Evolutionary conservation across 1,284 basidiomycete species (phyloP).

Genomic region (Ceratobasidium sp.): DNA sequence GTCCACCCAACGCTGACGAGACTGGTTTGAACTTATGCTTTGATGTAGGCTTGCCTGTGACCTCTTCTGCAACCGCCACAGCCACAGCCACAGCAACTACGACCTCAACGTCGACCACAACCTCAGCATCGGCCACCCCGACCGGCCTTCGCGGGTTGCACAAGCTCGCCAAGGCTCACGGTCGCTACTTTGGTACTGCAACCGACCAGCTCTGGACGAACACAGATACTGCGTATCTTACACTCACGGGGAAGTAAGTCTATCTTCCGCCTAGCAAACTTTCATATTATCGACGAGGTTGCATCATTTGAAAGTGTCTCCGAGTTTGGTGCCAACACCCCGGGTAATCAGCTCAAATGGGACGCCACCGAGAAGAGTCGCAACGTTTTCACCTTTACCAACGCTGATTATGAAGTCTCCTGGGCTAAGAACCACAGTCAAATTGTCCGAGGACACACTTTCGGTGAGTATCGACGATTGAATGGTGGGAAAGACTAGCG

Average conservation of each 20-base stretch:
- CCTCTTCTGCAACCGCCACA: slow-evolving; percentile 34
- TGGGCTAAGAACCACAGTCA: slow-evolving; percentile 44
- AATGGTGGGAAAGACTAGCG: slow-evolving; percentile 6
- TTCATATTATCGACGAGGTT: slow-evolving; percentile 49
- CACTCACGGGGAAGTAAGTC: slow-evolving; percentile 45
- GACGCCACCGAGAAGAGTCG: slow-evolving; percentile 46
- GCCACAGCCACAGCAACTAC: slow-evolving; percentile 4
- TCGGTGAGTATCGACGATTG: slow-evolving; percentile 32
- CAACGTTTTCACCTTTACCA: slow-evolving; percentile 58
- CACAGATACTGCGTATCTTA: slow-evolving; percentile 44
- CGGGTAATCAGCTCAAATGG: slow-evolving; percentile 39
- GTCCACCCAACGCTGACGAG: neutral
- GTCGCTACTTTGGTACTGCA: slow-evolving; percentile 48
- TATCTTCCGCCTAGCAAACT: neutral
- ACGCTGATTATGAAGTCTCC: slow-evolving; percentile 43
- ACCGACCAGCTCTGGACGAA: slow-evolving; percentile 46
- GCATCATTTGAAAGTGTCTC: slow-evolving; percentile 55
- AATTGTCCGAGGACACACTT: slow-evolving; percentile 43
- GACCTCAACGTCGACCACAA: slow-evolving; percentile 36
- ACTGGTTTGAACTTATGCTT: neutral
- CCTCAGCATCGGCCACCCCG: slow-evolving; percentile 37
- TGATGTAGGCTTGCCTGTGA: slow-evolving; percentile 10
- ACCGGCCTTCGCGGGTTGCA: slow-evolving; percentile 44
- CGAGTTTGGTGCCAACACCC: slow-evolving; percentile 61
- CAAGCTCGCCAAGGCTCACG: slow-evolving; percentile 44